phyloP scores from a whole-genome alignment of 306 rosid species.

The Cicer chorassanicum region DNA sequence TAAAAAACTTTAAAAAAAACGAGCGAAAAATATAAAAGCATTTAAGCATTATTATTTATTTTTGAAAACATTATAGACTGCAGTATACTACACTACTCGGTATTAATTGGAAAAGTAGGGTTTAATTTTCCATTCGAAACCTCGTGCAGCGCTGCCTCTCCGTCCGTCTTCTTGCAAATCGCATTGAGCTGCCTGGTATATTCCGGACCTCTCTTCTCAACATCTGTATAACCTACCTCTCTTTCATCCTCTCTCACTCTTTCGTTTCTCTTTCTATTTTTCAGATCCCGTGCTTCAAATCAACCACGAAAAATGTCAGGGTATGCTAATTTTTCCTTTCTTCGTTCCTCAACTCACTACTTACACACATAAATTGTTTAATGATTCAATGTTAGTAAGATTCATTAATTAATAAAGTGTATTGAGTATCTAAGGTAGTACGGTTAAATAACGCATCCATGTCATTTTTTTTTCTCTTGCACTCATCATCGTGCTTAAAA shows the following conservation, averaged over 20 bases:
- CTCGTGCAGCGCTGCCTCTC: background rate
- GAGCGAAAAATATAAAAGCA: no score
- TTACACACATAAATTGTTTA: background rate
- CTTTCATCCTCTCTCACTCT: background rate
- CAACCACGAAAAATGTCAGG: conserved; percentile 5
- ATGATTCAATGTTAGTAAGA: background rate
- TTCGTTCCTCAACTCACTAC: background rate
- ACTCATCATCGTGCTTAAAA: background rate
- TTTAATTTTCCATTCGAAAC: background rate
- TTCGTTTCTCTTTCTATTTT: background rate
- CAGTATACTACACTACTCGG: no score
- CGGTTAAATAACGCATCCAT: background rate
- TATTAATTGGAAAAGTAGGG: background rate
- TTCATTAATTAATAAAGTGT: background rate
- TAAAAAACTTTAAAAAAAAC: no score
- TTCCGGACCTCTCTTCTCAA: background rate
- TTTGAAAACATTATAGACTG: no score
- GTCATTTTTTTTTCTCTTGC: background rate
- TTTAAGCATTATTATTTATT: no score
- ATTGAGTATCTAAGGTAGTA: background rate
- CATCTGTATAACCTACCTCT: background rate
- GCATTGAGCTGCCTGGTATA: background rate
- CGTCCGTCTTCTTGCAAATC: conserved; percentile 5
- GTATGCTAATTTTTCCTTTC: background rate
- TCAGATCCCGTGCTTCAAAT: background rate